These are phyloP conservation scores for Hydnomerulius pinastri DNA, from an alignment of 768 basidiomycete genomes.

Conservation along the genomic window DNA sequence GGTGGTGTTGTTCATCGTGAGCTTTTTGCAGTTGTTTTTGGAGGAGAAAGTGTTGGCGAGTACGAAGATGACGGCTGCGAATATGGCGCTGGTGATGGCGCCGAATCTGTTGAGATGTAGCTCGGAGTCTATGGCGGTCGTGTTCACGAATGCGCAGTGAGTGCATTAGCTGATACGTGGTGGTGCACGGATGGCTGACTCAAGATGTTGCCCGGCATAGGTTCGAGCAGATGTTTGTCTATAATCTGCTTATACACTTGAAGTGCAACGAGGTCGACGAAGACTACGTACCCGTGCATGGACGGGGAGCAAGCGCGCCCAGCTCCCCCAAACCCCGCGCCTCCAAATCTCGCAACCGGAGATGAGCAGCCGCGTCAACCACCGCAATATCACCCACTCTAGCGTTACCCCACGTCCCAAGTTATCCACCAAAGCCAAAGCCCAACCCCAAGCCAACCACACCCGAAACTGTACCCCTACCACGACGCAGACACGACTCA, in stretches of 20 bases:
- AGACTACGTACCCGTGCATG: slow-evolving; percentile 77
- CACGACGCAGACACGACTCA: neutral
- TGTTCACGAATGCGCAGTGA: slow-evolving; percentile 90
- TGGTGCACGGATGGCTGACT: slow-evolving; percentile 5
- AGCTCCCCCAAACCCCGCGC: slow-evolving; percentile 44
- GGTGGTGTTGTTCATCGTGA: slow-evolving; percentile 85
- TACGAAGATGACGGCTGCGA: slow-evolving; percentile 91
- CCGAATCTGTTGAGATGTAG: slow-evolving; percentile 87
- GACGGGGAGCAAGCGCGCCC: slow-evolving; percentile 66
- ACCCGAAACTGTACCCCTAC: neutral
- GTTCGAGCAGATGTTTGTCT: slow-evolving; percentile 88
- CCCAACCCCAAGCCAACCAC: too few species aligned
- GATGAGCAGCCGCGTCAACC: slow-evolving; percentile 23
- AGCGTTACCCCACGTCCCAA: neutral
- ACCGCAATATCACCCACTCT: neutral
- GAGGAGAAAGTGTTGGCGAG: slow-evolving; percentile 68
- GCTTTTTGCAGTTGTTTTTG: slow-evolving; percentile 88
- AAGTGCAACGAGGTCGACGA: slow-evolving; percentile 75
- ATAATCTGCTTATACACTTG: slow-evolving; percentile 80
- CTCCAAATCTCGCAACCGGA: slow-evolving; percentile 59
- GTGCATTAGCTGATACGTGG: slow-evolving; percentile 32
- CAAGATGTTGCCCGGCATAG: slow-evolving; percentile 36
- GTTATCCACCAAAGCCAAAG: too few species aligned
- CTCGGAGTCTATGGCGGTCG: slow-evolving; percentile 84
- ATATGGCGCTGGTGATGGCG: slow-evolving; percentile 89